These are phyloP conservation scores for Saccharomycopsis phalli DNA, from an alignment of 1,139 yeast species.

Conservation along the genomic window DNA sequence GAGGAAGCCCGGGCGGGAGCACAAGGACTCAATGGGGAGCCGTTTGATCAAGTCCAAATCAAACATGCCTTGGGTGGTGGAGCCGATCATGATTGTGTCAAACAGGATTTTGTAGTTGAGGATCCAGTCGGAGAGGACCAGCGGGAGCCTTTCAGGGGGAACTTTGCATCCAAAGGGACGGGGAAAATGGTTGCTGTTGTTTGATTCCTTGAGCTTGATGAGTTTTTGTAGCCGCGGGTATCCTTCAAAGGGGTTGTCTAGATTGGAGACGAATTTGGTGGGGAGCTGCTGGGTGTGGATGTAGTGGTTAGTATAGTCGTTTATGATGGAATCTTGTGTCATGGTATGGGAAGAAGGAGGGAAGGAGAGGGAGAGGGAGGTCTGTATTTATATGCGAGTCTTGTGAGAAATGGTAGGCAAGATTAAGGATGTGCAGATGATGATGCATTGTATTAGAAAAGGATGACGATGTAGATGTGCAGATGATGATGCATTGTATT, in stretches of 20 bases:
- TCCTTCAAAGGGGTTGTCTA: conserved; percentile 60
- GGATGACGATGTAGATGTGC: too few relatives aligned
- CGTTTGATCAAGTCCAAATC: conserved; percentile 49
- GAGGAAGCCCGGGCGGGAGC: conserved; percentile 78
- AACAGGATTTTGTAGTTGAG: conserved; percentile 48
- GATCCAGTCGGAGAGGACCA: conserved; percentile 54
- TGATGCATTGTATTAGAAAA: too few relatives aligned
- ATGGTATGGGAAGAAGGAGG: background rate
- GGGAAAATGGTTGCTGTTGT: conserved; percentile 42
- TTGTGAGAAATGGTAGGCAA: too few relatives aligned
- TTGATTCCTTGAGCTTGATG: conserved; percentile 49
- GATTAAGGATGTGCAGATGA: too few relatives aligned
- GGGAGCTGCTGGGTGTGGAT: conserved; percentile 57
- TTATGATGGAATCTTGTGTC: conserved; percentile 23
- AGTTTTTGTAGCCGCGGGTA: conserved; percentile 74
- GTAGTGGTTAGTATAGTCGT: conserved; percentile 67
- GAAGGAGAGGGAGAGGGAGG: too few relatives aligned
- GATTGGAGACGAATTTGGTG: conserved; percentile 54
- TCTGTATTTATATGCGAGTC: too few relatives aligned
- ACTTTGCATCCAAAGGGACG: conserved; percentile 61
- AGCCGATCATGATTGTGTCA: conserved; percentile 90
- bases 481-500: too few relatives aligned
- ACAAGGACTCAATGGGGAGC: conserved; percentile 63
- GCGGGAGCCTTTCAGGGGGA: conserved; percentile 41
- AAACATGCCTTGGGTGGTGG: conserved; percentile 64